Conservation (phyloP, 2,329 filamentous ascomycete genomes). For the Didymella pomorum region DNA sequence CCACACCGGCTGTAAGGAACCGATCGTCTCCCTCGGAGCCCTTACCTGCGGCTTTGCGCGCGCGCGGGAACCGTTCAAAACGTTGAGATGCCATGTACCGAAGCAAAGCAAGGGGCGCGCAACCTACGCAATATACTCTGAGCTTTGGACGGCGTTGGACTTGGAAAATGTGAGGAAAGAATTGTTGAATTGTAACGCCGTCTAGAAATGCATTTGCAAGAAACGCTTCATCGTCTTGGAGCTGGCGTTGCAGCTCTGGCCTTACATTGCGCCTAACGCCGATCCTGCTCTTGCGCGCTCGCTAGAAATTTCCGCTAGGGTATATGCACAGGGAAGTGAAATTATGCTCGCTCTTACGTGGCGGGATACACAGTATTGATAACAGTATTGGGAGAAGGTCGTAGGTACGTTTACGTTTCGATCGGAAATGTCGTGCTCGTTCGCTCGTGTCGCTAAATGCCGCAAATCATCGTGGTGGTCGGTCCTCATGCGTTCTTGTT, state of each 20-base stretch:
- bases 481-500: not conserved
- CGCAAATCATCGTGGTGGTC: not conserved
- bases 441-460: conserved; percentile 3
- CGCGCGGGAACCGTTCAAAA: not conserved
- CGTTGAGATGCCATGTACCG: conserved; percentile 8
- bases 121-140: not conserved
- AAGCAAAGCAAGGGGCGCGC: conserved; percentile 4
- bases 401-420: conserved; percentile 14
- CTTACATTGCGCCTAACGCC: conserved; percentile 10
- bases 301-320: conserved; percentile 1
- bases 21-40: not conserved
- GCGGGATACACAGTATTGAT: not conserved
- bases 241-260: not conserved
- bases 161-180: not conserved
- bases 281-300: conserved; percentile 14
- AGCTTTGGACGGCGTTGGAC: not conserved
- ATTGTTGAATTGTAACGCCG: conserved; percentile 14
- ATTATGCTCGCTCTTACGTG: not conserved
- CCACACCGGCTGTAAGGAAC: not conserved
- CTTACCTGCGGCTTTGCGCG: not conserved
- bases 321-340: conserved; percentile 14
- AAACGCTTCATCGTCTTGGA: not conserved
- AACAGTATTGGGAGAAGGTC: conserved; percentile 6
- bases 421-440: conserved; percentile 16
- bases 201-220: conserved; percentile 9